Evolutionary conservation across 2,329 filamentous ascomycete species (phyloP).

Genomic region (Cercospora berteroae): DNA sequence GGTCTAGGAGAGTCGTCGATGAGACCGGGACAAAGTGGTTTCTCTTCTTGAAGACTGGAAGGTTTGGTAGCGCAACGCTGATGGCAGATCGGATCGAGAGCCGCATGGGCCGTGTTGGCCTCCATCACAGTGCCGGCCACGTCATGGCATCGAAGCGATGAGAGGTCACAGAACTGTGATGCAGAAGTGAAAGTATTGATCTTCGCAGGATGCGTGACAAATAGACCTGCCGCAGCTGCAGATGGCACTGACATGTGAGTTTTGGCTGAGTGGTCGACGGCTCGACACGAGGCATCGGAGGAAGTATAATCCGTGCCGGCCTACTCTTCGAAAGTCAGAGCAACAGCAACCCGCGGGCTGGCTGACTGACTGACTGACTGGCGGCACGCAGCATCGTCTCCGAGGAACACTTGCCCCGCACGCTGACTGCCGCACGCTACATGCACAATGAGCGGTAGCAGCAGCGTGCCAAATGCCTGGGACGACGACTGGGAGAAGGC

Average conservation of each 20-base stretch:
- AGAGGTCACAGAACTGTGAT: neutral
- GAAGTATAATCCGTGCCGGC: neutral
- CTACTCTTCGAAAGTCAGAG: neutral
- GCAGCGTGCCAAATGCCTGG: constrained; percentile 72
- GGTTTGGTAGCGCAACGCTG: neutral
- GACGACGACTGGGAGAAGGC: constrained; percentile 84
- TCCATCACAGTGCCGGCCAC: neutral
- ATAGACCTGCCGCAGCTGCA: neutral
- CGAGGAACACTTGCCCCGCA: constrained; percentile 3
- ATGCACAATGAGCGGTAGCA: constrained; percentile 45
- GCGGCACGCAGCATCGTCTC: neutral
- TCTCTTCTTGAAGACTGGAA: neutral
- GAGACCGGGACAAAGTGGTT: neutral
- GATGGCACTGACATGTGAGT: neutral
- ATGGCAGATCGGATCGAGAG: neutral
- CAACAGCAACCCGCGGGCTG: neutral
- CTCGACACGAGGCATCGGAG: neutral
- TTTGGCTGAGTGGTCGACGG: neutral
- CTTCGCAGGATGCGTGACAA: neutral
- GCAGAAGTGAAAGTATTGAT: neutral
- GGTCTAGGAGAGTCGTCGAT: neutral
- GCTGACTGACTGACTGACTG: neutral
- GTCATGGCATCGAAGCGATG: neutral
- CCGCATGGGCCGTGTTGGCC: neutral
- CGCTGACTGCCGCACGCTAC: constrained; percentile 5